Evolutionary conservation across 495 filamentous ascomycete species (phyloP).

Genomic region (Hypoxylon subgilvum): DNA sequence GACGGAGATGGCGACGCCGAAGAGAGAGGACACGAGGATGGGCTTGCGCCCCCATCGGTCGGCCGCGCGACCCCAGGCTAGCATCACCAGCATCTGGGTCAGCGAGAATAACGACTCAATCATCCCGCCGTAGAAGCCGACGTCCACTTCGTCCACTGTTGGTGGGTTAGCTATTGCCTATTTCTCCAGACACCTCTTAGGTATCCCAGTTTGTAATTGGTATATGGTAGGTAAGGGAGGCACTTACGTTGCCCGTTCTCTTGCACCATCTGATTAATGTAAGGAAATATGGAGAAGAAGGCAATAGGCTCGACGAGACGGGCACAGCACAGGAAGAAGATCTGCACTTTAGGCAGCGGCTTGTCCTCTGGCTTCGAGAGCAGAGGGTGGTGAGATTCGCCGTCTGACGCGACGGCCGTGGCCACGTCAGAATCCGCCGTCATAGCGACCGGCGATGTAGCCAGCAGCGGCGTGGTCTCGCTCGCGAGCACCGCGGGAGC

Average conservation of each 20-base stretch:
- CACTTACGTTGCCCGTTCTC: conserved; percentile 55
- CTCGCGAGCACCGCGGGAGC: conserved; percentile 10
- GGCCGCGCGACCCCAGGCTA: conserved; percentile 66
- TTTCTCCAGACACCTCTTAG: too few species aligned
- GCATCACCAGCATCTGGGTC: conserved; percentile 65
- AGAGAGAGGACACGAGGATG: conserved; percentile 65
- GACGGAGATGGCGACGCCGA: conserved; percentile 63
- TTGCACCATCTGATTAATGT: conserved; percentile 73
- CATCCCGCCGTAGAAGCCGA: conserved; percentile 74
- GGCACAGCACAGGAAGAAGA: conserved; percentile 70
- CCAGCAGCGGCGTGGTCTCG: conserved; percentile 49
- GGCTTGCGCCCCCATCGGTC: conserved; percentile 72
- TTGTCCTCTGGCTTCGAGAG: conserved; percentile 38
- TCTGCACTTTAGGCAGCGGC: conserved; percentile 64
- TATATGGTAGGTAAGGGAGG: neutral
- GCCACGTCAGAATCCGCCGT: conserved; percentile 22
- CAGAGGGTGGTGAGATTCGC: conserved; percentile 26
- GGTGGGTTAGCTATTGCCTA: neutral
- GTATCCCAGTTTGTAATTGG: too few species aligned
- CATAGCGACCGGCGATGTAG: conserved; percentile 24
- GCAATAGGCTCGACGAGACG: conserved; percentile 74
- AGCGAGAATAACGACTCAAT: conserved; percentile 76
- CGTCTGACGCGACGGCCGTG: conserved; percentile 22
- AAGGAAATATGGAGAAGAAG: conserved; percentile 78
- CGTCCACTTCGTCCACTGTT: conserved; percentile 57